Evolutionary conservation across 2,329 filamentous ascomycete genomes (phyloP), one percentile per base, ranked within the genome.

Genomic region (Phaeosphaeria sp.): DNA sequence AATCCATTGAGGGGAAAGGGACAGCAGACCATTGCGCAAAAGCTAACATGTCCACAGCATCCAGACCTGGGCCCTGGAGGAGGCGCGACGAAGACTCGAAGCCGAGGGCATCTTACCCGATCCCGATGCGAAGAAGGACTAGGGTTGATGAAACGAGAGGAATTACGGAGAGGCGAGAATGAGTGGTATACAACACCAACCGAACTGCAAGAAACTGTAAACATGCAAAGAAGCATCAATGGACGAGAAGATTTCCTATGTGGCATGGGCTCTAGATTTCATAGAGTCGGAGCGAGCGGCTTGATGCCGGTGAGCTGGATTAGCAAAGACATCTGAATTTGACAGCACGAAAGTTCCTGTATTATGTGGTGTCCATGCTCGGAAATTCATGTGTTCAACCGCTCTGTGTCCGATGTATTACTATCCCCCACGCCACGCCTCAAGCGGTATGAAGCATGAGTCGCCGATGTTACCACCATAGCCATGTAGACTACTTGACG

Each of bases 61-160:
- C 87, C 95, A 98, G 84, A 98, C 94, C 54, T 99, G 95, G 95
- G 95, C 95, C 63, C 88, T 99, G 44, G 95, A 99, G 82, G 95
- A 99, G 83, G 95, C 95, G 52, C 87, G 95, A 75, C 87, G 95
- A 83, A 87, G 95, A 83, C 88, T 99, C 85, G 95, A 99, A 83
- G 90, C 89, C 59, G 95, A 99, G 84, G 95, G 95, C 59, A 93
- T 98, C 75, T 82, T 98, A 74, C 87, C 91, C 74, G 94, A 97
- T 73, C 90, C 91, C 42, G 81, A 85, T 52, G 79, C 85, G 68
- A 84, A 88, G 78, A 73, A 74, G 69, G 65, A 53, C 15, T 52
- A 52, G 41, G 18, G 18, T 13, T 23, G 18, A 33, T 22, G 36
- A 39, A 39, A 15, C 36, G 36, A 39, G 36, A 13, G 15, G 17